Evolutionary conservation across 2,329 filamentous ascomycete species (phyloP).

Genomic region (Aulographum hederae): DNA sequence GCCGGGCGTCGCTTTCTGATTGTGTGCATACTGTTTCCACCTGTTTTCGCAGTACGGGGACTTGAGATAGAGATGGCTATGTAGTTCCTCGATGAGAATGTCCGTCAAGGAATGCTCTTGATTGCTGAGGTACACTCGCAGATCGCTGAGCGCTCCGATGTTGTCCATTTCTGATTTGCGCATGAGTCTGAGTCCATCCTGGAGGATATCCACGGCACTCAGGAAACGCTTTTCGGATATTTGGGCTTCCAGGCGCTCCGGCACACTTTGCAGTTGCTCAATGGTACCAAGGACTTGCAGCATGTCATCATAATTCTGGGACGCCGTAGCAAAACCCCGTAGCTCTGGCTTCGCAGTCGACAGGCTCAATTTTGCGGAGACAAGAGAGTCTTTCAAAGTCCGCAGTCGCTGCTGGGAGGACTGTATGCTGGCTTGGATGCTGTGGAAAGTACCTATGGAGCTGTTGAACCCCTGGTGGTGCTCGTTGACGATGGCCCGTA

Average conservation of each 20-base stretch:
- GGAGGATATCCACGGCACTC: constrained; percentile 78
- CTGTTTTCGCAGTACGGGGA: constrained; percentile 93
- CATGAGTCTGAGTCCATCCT: constrained; percentile 69
- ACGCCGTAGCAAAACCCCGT: constrained; percentile 71
- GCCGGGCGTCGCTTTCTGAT: constrained; percentile 25
- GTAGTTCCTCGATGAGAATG: constrained; percentile 89
- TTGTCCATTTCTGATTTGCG: constrained; percentile 76
- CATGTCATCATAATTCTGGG: constrained; percentile 79
- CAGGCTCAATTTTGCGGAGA: constrained; percentile 62
- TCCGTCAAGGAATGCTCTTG: constrained; percentile 87
- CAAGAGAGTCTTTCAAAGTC: constrained; percentile 63
- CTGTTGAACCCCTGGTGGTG: constrained; percentile 99
- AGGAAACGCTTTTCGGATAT: constrained; percentile 95
- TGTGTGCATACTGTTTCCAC: constrained; percentile 69
- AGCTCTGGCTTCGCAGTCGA: constrained; percentile 78
- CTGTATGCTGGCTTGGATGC: constrained; percentile 88
- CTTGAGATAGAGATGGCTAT: constrained; percentile 93
- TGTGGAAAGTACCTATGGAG: constrained; percentile 96
- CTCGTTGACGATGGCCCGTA: constrained; percentile 93
- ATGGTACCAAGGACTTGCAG: constrained; percentile 67
- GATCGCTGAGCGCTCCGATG: constrained; percentile 72
- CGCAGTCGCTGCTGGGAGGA: constrained; percentile 74
- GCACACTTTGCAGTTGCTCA: constrained; percentile 74
- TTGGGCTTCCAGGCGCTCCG: constrained; percentile 79
- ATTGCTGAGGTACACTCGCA: constrained; percentile 76